Base-by-base conservation (phyloP, 140 eudicot species). In the Anethum foeniculum region DNA sequence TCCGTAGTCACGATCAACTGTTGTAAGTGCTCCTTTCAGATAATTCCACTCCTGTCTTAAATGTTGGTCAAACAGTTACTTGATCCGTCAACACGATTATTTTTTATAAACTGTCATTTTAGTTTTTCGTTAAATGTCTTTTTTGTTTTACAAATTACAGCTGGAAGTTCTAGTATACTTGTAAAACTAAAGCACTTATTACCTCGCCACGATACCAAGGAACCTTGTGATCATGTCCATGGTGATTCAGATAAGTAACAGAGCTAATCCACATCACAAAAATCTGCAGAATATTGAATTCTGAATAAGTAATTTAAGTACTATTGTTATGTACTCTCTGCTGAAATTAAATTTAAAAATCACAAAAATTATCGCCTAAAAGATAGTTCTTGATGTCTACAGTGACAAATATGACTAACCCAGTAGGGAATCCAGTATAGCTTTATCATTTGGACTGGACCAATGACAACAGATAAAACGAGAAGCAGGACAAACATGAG, bases 161-260 rank as follows among this genome's bases (percentile, higher is more conserved):
- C 7, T 6, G 36, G 7, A 62, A 25, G 3, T 0, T n/a, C 18
- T 41, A 23, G 48, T 19, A 72, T 21, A 72, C 15, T 41, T 11
- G 18, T 41, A 38, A n/a, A n/a, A 72, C 27, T 54, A 3, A 68
- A 32, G 16, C 12, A 41, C 30, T n/a, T 14, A 52, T 44, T 82
- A 94, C 98, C 93, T 91, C 85, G 80, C 98, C 97, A 3, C 98
- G 97, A 78, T 92, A 92, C 98, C 98, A 94, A 5, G 98, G 98
- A 72, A 94, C 94, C 81, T 90, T 91, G 38, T 87, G 75, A 77
- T 94, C 96, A 60, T 94, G 82, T 28, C 96, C 98, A 41, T 94
- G 98, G 79, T 91, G 98, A 83, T 94, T 95, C 78, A 94, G 85
- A 73, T 94, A 94, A 7, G 97, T 92, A 43, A 94, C 98, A 8